Percentiles rank a stretch among this genome's conserved stretches.
Conservation (phyloP, 768 basidiomycete genomes). For the Podaxis pistillaris region DNA sequence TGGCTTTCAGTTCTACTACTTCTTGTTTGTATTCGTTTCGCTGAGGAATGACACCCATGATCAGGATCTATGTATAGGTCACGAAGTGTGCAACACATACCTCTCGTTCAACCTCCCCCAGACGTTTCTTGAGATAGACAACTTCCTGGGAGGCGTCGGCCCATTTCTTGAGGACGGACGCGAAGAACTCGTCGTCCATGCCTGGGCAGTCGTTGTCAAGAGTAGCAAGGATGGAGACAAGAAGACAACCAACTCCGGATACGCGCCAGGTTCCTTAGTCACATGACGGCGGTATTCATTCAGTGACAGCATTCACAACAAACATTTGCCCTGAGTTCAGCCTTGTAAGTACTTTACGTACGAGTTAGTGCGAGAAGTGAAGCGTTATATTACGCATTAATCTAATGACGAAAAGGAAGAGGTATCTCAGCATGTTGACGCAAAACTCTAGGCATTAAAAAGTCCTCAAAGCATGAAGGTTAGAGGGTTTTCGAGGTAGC, state of each 20-base stretch:
- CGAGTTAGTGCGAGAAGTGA: background rate
- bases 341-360: background rate
- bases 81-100: slow-evolving; percentile 10
- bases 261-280: slow-evolving; percentile 7
- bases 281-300: slow-evolving; percentile 5
- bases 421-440: slow-evolving; percentile 14
- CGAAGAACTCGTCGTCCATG: slow-evolving; percentile 34
- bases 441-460: slow-evolving; percentile 8
- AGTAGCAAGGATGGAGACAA: background rate
- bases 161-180: slow-evolving; percentile 32
- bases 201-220: slow-evolving; percentile 13
- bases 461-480: slow-evolving; percentile 86
- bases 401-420: slow-evolving; percentile 9
- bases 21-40: slow-evolving; percentile 12
- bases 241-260: slow-evolving; percentile 5
- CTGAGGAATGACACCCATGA: slow-evolving; percentile 2
- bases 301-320: background rate
- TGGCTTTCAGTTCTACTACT: slow-evolving; percentile 2
- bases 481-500: slow-evolving; percentile 94
- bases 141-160: slow-evolving; percentile 34
- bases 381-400: slow-evolving; percentile 17
- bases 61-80: background rate
- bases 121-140: slow-evolving; percentile 31
- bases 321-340: background rate
- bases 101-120: slow-evolving; percentile 23